Base-by-base conservation (phyloP, 306 rosid genomes). In the Psophocarpus tetragonolobus region DNA sequence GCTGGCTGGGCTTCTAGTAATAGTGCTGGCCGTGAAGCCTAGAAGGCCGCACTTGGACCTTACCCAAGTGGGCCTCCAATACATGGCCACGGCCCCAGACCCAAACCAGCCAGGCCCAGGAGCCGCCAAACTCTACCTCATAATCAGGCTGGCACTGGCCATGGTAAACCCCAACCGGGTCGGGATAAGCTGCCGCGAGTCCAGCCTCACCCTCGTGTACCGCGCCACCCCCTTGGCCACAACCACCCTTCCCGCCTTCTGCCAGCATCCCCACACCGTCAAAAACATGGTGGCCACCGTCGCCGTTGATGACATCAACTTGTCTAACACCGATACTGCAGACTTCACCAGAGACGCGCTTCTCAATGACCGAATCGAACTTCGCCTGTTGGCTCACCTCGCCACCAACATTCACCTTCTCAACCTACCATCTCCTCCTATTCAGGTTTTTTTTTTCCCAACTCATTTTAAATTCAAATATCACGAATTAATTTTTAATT, bases 111-210 rank as follows among this genome's bases (percentile, higher is more conserved):
- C 60, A 20, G 36, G 33, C 35, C 64, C 64, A 57, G 15, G 9
- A 51, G 36, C 83, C 11, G 88, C 90, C 3, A 87, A 91, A 0
- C 82, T 92, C 11, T 90, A 95, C 6, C 89, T 92, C 76, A 73
- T 36, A 39, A 87, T 92, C 0, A 79, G 89, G 17, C 10, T 92
- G 81, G 83, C 83, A 11, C 88, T 88, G 80, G 73, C 86, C 3
- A 91, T 90, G 0, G 90, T 61, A 29, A 92, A 92, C 67, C 96
- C 96, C 8, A 92, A 92, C 90, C 84, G 87, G 85, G 97, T 92
- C 0, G 95, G 93, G 69, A 92, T 92, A 81, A 85, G 85, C 83
- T 90, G 86, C 84, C 92, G 93, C 27, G 85, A 88, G 78, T 90
- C 93, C 66, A 88, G 82, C 74, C 87, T 92, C 72, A 90, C 88